phyloP scores from a whole-genome alignment of 192 early-diverging fungal species.

The Entomortierella chlamydospora region DNA sequence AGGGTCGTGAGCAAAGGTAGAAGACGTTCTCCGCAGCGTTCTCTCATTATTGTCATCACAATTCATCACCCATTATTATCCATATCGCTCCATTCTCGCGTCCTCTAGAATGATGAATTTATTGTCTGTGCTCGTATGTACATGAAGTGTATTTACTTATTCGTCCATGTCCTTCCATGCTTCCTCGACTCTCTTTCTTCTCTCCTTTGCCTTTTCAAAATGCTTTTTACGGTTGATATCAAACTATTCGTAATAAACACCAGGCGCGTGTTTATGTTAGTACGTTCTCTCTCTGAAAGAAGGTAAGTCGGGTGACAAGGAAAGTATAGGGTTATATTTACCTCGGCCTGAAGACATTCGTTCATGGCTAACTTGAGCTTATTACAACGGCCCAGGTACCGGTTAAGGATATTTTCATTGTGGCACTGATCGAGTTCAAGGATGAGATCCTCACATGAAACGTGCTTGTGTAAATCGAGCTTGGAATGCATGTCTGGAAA shows the following conservation, averaged over 20 bases:
- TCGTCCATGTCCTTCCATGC: conserved; percentile 69
- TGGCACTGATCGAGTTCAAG: conserved; percentile 66
- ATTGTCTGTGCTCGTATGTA: no score
- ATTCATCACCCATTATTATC: no score
- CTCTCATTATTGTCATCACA: no score
- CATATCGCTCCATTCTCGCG: no score
- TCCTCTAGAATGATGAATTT: no score
- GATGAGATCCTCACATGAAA: conserved; percentile 63
- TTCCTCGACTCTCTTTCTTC: conserved; percentile 57
- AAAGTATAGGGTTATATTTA: conserved; percentile 11
- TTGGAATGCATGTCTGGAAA: conserved; percentile 48
- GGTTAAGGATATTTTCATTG: conserved; percentile 57
- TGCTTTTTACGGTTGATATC: conserved; percentile 59
- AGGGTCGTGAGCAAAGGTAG: no score
- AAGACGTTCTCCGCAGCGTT: no score
- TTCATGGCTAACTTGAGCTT: conserved; percentile 62
- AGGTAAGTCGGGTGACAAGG: no score
- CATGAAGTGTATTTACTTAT: not conserved
- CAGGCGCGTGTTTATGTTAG: no score
- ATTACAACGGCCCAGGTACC: conserved; percentile 66
- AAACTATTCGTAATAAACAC: conserved; percentile 42
- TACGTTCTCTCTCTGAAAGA: no score
- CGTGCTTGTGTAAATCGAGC: conserved; percentile 51
- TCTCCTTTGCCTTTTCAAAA: conserved; percentile 56
- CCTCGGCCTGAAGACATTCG: conserved; percentile 64